A percentile compares a stretch with the other conserved stretches of the same genome.
Conservation (phyloP, 352 stramenopile species). For the Phytophthora brassicae region DNA sequence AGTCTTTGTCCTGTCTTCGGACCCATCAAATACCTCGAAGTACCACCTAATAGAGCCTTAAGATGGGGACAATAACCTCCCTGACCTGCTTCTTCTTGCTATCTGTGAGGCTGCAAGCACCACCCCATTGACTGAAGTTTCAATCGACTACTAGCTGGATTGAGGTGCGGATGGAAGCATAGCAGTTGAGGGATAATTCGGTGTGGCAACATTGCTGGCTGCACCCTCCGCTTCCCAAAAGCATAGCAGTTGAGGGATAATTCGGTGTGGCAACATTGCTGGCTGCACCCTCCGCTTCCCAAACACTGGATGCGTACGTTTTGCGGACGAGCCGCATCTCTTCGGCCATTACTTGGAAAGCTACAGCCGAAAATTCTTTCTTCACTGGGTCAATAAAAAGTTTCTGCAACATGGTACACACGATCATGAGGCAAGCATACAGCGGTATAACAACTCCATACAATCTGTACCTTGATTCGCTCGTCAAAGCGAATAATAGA, state of each 20-base stretch:
- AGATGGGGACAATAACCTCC: too few species aligned
- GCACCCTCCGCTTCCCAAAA: conserved; percentile 7
- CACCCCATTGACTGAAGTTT: too few species aligned
- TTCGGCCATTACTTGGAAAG: conserved; percentile 52
- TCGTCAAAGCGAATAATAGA: conserved; percentile 80
- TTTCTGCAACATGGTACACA: conserved; percentile 49
- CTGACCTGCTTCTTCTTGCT: too few species aligned
- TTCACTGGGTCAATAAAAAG: conserved; percentile 80
- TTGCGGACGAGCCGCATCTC: conserved; percentile 65
- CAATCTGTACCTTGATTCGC: conserved; percentile 62
- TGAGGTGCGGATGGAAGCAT: too few species aligned
- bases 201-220: neutral
- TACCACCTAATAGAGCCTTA: too few species aligned
- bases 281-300: conserved; percentile 1
- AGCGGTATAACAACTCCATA: neutral
- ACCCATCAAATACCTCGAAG: too few species aligned
- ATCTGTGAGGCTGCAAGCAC: too few species aligned
- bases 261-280: neutral
- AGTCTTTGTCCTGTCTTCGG: too few species aligned
- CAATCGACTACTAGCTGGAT: too few species aligned
- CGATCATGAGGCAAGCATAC: neutral
- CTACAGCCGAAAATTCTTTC: conserved; percentile 76
- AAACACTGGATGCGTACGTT: conserved; percentile 35
- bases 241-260: neutral
- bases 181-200: neutral